Base-by-base conservation (phyloP, 495 filamentous ascomycete species). In the Aspergillus affinis region DNA sequence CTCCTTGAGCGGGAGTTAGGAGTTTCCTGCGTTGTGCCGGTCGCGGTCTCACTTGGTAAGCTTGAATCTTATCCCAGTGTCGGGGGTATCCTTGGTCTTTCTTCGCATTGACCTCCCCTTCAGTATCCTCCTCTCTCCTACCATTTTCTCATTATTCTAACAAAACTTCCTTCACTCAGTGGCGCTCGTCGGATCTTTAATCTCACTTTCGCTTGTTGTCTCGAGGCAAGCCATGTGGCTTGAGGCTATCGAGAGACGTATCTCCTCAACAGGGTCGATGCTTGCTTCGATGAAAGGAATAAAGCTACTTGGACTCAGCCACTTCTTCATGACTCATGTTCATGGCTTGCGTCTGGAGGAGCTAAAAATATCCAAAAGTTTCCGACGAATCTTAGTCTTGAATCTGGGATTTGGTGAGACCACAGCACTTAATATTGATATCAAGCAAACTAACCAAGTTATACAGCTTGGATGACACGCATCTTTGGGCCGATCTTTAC, bases 261-360 rank as follows among this genome's bases (percentile, higher is more conserved):
- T 86, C 30, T 73, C 77, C 21, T 71, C 75, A 27, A 85, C 80
- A 6, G 73, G 73, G 19, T 66, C 75, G 0, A 78, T 82, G 68
- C 65, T 88, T 15, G 66, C 74, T 26, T 77, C 79, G 0, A 82
- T 85, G 59, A 86, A 86, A 63, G 77, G 78, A 17, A 68, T 90
- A 45, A 89, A 88, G 60, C 85, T 87, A 80, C 77, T 85, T 6
- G 87, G 85, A 1, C 66, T 88, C 20, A 68, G 72, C 29, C 55
- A 70, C 20, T 65, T 67, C 3, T 62, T 75, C 9, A 72, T 75
- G 73, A 69, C 59, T 13, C 65, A 64, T 19, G 70, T 89, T 1
- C 76, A 85, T 48, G 61, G 66, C 0, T 66, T 88, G 30, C 79
- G 84, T 9, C 69, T 84, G 15, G 75, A 84, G 17, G 88, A 90